These are phyloP conservation scores for Nelumbo lutea DNA, from an alignment of 164 flowering plant species.

Conservation along the genomic window DNA sequence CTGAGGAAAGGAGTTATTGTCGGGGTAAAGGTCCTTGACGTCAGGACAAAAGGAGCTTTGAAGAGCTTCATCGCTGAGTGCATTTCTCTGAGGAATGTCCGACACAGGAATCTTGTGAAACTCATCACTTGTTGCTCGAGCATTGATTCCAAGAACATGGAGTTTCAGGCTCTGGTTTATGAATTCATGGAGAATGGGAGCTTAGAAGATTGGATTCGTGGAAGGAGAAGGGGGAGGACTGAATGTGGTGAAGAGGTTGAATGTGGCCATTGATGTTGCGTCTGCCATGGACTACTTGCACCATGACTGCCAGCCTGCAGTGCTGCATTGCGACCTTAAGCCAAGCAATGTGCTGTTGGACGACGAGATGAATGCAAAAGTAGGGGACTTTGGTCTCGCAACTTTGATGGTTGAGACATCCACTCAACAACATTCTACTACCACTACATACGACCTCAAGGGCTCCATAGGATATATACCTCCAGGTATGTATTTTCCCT, in stretches of 20 bases:
- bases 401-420: conserved; percentile 21
- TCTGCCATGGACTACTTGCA: conserved; percentile 46
- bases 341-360: conserved; percentile 25
- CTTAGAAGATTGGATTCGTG: conserved; percentile 25
- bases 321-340: no score
- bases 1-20: conserved; percentile 18
- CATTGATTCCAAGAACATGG: conserved; percentile 25
- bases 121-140: conserved; percentile 47
- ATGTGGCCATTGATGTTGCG: conserved; percentile 38
- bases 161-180: conserved; percentile 45
- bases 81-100: conserved; percentile 35
- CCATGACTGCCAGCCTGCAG: conserved; percentile 30
- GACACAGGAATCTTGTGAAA: conserved; percentile 59
- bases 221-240: conserved; percentile 19
- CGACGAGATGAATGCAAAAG: conserved; percentile 39
- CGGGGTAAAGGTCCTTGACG: conserved; percentile 44
- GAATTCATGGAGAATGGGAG: conserved; percentile 35
- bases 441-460: conserved; percentile 29
- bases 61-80: conserved; percentile 51
- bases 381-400: conserved; percentile 54
- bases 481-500: conserved; percentile 30
- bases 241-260: conserved; percentile 30
- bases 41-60: conserved; percentile 14
- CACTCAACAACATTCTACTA: conserved; percentile 10
- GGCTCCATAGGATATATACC: conserved; percentile 26